These are phyloP conservation scores for Lathyrus sativus DNA, from an alignment of 306 rosid genomes.

Conservation along the genomic window DNA sequence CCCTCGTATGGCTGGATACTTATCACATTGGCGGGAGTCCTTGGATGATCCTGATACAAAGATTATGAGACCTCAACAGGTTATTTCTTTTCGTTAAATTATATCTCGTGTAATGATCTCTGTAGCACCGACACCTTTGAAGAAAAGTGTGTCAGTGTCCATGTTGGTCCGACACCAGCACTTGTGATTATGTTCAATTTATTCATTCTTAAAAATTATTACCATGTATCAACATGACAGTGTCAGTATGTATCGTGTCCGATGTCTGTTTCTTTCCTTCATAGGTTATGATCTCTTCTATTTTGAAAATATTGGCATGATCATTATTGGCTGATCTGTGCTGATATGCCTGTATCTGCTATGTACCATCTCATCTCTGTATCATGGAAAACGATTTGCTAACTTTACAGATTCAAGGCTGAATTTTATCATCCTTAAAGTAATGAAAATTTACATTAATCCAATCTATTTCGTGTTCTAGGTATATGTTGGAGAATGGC, in stretches of 20 bases:
- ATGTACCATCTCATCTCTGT: neutral
- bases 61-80: constrained; percentile 95
- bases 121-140: too few species aligned
- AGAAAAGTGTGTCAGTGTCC: too few species aligned
- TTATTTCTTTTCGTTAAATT: constrained; percentile 37
- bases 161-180: too few species aligned
- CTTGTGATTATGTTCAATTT: too few species aligned
- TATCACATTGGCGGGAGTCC: constrained; percentile 95
- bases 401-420: constrained; percentile 1
- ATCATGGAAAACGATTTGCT: constrained; percentile 17
- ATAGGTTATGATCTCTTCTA: constrained; percentile 8
- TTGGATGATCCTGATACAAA: constrained; percentile 89
- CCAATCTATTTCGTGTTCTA: constrained; percentile 37
- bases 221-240: too few species aligned
- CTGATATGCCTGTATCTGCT: neutral
- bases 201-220: too few species aligned
- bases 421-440: neutral
- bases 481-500: constrained; percentile 87
- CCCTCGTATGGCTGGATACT: constrained; percentile 96
- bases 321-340: neutral
- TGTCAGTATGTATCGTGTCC: too few species aligned
- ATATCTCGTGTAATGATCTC: too few species aligned
- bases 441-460: neutral
- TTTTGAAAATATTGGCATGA: constrained; percentile 10
- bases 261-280: too few species aligned